phyloP scores from a whole-genome alignment of 176 grass and related monocot species.

The Triticum urartu region DNA sequence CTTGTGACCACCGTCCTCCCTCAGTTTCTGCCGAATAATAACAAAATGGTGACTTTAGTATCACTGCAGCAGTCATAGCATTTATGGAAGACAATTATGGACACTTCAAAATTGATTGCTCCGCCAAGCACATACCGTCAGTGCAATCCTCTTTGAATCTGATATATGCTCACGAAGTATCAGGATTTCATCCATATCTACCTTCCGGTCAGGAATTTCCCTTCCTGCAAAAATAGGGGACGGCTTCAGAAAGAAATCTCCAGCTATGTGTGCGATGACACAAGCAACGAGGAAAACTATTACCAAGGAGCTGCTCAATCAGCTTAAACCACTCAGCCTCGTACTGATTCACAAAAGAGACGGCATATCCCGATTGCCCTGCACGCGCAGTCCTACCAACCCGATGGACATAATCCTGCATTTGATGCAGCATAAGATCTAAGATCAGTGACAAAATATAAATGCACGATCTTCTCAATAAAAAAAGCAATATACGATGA shows the following conservation, averaged over 20 bases:
- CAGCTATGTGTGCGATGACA: neutral
- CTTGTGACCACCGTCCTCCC: slow-evolving; percentile 53
- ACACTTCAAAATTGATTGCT: neutral
- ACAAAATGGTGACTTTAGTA: neutral
- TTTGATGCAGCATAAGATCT: neutral
- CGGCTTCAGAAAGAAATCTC: neutral
- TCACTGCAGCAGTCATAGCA: neutral
- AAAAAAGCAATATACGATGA: neutral
- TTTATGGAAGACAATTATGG: neutral
- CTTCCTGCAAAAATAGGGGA: slow-evolving; percentile 39
- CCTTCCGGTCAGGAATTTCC: slow-evolving; percentile 47
- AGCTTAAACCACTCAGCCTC: slow-evolving; percentile 62
- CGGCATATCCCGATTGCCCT: slow-evolving; percentile 66
- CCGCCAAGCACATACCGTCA: slow-evolving; percentile 44
- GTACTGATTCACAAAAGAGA: slow-evolving; percentile 85
- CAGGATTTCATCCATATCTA: slow-evolving; percentile 48
- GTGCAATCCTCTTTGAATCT: slow-evolving; percentile 64
- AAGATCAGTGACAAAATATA: neutral
- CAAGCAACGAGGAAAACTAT: neutral
- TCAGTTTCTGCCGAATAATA: slow-evolving; percentile 42
- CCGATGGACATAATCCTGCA: slow-evolving; percentile 93
- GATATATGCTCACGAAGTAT: slow-evolving; percentile 54
- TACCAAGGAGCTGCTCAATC: slow-evolving; percentile 74
- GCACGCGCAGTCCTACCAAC: slow-evolving; percentile 92
- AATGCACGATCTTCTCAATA: neutral